Percentiles rank a stretch among this genome's conserved stretches.
These are phyloP conservation scores for Cladosporium sp. DNA, from an alignment of 2,329 filamentous ascomycete species.

Conservation along the genomic window DNA sequence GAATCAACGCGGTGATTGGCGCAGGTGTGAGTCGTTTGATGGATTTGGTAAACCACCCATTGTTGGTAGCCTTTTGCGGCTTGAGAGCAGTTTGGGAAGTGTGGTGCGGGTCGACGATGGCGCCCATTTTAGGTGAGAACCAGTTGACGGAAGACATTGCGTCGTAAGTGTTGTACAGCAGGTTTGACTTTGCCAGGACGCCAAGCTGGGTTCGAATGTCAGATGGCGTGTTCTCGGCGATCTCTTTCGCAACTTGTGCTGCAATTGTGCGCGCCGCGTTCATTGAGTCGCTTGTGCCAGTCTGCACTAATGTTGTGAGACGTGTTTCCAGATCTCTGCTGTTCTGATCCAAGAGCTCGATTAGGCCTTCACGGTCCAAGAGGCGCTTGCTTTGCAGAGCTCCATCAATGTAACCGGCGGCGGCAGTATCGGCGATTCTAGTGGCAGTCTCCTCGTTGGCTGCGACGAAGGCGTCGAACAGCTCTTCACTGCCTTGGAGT, in stretches of 20 bases:
- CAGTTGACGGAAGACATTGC: conserved; percentile 60
- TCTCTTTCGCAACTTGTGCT: conserved; percentile 6
- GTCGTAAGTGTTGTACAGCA: conserved; percentile 24
- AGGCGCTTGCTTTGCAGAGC: conserved; percentile 15
- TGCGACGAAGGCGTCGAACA: conserved; percentile 27
- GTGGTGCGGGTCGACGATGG: conserved; percentile 55
- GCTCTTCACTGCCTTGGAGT: conserved; percentile 46
- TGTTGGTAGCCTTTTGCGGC: conserved; percentile 15
- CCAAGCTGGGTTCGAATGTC: conserved; percentile 18
- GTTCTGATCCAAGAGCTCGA: conserved; percentile 15
- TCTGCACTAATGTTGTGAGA: neutral
- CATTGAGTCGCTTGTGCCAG: conserved; percentile 1
- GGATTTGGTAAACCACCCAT: conserved; percentile 4
- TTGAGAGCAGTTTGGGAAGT: conserved; percentile 55
- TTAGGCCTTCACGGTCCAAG: conserved; percentile 14
- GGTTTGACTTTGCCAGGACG: conserved; percentile 27
- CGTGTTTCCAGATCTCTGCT: conserved; percentile 8
- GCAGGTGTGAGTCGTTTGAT: conserved; percentile 10
- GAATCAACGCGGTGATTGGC: conserved; percentile 51
- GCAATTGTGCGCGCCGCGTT: conserved; percentile 4
- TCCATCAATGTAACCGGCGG: conserved; percentile 33
- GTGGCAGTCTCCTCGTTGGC: conserved; percentile 31
- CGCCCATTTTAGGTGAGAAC: conserved; percentile 63
- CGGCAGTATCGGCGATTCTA: neutral
- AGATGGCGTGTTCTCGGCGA: conserved; percentile 13